A percentile compares a stretch with the other conserved stretches of the same genome.
phyloP scores from a whole-genome alignment of 2,329 filamentous ascomycete species.

The Ceratocystis albifundus region DNA sequence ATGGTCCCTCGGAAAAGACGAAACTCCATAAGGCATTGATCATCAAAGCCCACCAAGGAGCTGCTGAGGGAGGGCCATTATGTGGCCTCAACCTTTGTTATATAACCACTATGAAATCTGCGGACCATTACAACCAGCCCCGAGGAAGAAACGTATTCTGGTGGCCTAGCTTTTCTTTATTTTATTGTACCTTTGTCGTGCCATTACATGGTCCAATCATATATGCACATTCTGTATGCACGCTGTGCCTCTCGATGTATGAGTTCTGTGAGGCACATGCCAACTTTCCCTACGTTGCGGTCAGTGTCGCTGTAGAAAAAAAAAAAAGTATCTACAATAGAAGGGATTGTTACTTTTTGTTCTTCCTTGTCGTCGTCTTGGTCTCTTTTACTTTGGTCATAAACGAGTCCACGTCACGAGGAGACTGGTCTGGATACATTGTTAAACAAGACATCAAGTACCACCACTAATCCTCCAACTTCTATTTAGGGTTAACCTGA shows the following conservation, averaged over 20 bases:
- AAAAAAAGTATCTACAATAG: too few species aligned
- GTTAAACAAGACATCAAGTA: not conserved
- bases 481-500: not conserved
- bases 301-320: too few species aligned
- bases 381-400: not conserved
- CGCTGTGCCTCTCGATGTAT: too few species aligned
- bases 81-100: not conserved
- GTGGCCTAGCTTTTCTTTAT: too few species aligned
- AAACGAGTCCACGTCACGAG: not conserved
- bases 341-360: too few species aligned
- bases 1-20: slow-evolving; percentile 1
- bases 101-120: not conserved
- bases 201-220: too few species aligned
- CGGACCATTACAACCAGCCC: not conserved
- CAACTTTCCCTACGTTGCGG: too few species aligned
- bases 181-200: too few species aligned
- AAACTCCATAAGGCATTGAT: not conserved
- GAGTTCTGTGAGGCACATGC: too few species aligned
- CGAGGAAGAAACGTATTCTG: too few species aligned
- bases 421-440: not conserved
- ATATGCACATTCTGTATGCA: too few species aligned
- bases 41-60: not conserved
- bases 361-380: too few species aligned
- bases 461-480: not conserved
- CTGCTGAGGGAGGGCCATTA: not conserved